These are phyloP conservation scores for Stagonosporopsis chrysanthemi DNA, from an alignment of 2,329 filamentous ascomycete genomes.

Conservation along the genomic window DNA sequence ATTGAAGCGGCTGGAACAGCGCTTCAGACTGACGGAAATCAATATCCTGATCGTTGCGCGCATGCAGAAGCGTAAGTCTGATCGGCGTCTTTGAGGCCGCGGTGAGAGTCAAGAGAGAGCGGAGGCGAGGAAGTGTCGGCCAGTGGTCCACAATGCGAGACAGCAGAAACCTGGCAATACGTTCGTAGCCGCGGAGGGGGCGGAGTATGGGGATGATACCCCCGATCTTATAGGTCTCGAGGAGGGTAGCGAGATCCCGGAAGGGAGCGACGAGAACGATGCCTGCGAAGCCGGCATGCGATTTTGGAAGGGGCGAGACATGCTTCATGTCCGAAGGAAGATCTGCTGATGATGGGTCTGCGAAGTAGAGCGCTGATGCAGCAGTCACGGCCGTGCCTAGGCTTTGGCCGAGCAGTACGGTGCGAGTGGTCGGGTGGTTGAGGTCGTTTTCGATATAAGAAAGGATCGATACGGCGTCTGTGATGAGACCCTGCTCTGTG, in stretches of 20 bases:
- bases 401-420: slow-evolving; percentile 85
- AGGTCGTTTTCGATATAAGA: slow-evolving; percentile 74
- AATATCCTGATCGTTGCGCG: slow-evolving; percentile 82
- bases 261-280: slow-evolving; percentile 83
- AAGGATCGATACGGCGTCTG: slow-evolving; percentile 76
- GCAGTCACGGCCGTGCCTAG: slow-evolving; percentile 85
- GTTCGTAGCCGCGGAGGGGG: slow-evolving; percentile 73
- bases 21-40: slow-evolving; percentile 70
- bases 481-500: slow-evolving; percentile 80
- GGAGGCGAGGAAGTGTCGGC: slow-evolving; percentile 73
- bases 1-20: slow-evolving; percentile 37
- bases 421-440: slow-evolving; percentile 71
- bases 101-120: slow-evolving; percentile 59
- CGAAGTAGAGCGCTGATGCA: slow-evolving; percentile 76
- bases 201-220: slow-evolving; percentile 81
- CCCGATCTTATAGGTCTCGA: slow-evolving; percentile 79
- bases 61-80: slow-evolving; percentile 78
- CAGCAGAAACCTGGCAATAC: slow-evolving; percentile 67
- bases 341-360: slow-evolving; percentile 42
- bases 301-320: slow-evolving; percentile 8
- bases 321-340: slow-evolving; percentile 30
- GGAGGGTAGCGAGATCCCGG: slow-evolving; percentile 73
- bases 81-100: slow-evolving; percentile 50
- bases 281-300: slow-evolving; percentile 71
- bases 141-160: slow-evolving; percentile 79